Evolutionary conservation across 2,329 filamentous ascomycete species (phyloP).

Genomic region (Pseudogymnoascus sp.): DNA sequence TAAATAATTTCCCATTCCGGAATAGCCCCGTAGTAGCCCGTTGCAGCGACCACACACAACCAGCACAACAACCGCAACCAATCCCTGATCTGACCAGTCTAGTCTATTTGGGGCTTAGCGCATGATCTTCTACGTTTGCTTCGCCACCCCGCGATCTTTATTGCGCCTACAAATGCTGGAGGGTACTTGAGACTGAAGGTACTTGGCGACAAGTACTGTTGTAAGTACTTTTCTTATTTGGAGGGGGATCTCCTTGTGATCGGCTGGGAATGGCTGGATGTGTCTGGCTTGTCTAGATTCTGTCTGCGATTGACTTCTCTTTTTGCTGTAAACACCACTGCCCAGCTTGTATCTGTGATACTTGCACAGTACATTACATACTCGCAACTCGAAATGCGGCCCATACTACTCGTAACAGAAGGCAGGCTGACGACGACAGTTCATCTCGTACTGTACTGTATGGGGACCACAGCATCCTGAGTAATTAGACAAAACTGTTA

Average conservation of each 20-base stretch:
- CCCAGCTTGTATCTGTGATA: background rate
- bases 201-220: background rate
- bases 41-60: background rate
- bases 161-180: too few relatives aligned
- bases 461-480: background rate
- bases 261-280: background rate
- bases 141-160: slow-evolving; percentile 1
- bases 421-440: background rate
- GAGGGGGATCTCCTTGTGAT: background rate
- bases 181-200: background rate
- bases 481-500: too few relatives aligned
- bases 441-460: background rate
- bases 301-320: background rate
- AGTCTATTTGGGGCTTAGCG: background rate
- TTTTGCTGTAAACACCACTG: background rate
- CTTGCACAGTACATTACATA: background rate
- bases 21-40: background rate
- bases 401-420: background rate
- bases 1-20: background rate
- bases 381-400: background rate
- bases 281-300: too few relatives aligned
- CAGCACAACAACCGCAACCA: background rate
- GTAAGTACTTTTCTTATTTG: background rate
- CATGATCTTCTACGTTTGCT: background rate
- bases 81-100: background rate